Conservation (phyloP, 2,329 filamentous ascomycete genomes). For the Aspergillus novoparasiticus region DNA sequence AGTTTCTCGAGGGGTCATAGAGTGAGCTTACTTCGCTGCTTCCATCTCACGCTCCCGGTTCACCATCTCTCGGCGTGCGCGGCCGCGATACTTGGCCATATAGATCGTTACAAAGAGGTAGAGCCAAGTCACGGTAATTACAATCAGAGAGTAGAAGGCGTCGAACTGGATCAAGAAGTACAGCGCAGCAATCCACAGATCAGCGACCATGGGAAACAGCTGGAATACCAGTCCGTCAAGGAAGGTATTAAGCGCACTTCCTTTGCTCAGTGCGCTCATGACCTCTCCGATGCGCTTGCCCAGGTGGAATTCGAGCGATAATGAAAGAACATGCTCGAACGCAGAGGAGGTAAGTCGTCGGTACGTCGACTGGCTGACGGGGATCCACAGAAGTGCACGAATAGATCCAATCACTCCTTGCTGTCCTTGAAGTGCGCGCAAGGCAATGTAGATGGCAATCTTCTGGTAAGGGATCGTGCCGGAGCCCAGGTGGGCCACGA, state of each 20-base stretch:
- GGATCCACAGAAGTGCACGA: slow-evolving; percentile 72
- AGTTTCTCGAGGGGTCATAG: too few species aligned
- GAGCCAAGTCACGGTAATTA: slow-evolving; percentile 57
- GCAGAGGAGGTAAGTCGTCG: too few species aligned
- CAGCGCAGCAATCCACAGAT: slow-evolving; percentile 61
- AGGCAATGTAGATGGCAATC: slow-evolving; percentile 73
- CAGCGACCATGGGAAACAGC: slow-evolving; percentile 62
- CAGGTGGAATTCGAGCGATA: slow-evolving; percentile 65
- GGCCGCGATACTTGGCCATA: slow-evolving; percentile 77
- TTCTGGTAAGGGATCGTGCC: slow-evolving; percentile 67
- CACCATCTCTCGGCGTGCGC: slow-evolving; percentile 85
- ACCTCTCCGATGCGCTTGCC: slow-evolving; percentile 57
- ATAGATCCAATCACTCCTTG: slow-evolving; percentile 80
- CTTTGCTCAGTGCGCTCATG: slow-evolving; percentile 53
- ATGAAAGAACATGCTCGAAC: slow-evolving; percentile 23
- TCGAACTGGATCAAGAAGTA: slow-evolving; percentile 65
- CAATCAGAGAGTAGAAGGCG: slow-evolving; percentile 61
- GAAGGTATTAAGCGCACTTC: slow-evolving; percentile 53
- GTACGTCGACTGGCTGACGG: too few species aligned
- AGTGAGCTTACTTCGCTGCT: too few species aligned
- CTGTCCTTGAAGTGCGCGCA: slow-evolving; percentile 77
- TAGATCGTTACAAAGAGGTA: slow-evolving; percentile 57
- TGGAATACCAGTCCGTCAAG: slow-evolving; percentile 67
- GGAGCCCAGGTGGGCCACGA: slow-evolving; percentile 70
- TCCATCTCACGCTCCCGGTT: slow-evolving; percentile 69